A percentile compares a stretch with the other conserved stretches of the same genome.
Conservation (phyloP, 345 rosid species). For the Corchorus capsularis region DNA sequence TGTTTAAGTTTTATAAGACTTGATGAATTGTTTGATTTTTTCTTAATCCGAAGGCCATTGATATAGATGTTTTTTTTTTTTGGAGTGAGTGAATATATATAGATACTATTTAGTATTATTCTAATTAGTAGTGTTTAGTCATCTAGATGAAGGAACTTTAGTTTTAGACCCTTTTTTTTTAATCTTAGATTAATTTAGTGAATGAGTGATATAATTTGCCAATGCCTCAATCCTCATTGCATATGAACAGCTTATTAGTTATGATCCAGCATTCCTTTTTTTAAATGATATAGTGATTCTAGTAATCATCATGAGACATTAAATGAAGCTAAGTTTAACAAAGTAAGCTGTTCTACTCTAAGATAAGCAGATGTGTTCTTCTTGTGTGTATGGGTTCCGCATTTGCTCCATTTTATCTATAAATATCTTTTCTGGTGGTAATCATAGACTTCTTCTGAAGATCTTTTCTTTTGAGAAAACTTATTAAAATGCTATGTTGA, state of each 20-base stretch:
- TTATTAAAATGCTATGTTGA: constrained; percentile 1
- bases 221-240: not conserved
- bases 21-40: not conserved
- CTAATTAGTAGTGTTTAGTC: not conserved
- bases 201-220: too few relatives aligned
- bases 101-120: too few relatives aligned
- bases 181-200: too few relatives aligned
- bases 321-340: not conserved
- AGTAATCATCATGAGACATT: not conserved
- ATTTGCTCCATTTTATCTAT: not conserved
- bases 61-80: too few relatives aligned
- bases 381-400: not conserved
- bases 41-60: too few relatives aligned
- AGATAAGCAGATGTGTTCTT: not conserved
- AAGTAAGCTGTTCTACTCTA: not conserved
- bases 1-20: not conserved
- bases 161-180: too few relatives aligned
- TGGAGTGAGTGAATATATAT: too few relatives aligned
- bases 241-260: not conserved
- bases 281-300: not conserved
- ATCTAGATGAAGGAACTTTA: not conserved
- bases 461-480: not conserved
- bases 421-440: not conserved
- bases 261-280: not conserved
- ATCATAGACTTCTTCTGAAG: not conserved